Evolutionary conservation across 2,329 filamentous ascomycete genomes (phyloP), one percentile per base, ranked within the genome.

Genomic region (Alternaria postmessia): DNA sequence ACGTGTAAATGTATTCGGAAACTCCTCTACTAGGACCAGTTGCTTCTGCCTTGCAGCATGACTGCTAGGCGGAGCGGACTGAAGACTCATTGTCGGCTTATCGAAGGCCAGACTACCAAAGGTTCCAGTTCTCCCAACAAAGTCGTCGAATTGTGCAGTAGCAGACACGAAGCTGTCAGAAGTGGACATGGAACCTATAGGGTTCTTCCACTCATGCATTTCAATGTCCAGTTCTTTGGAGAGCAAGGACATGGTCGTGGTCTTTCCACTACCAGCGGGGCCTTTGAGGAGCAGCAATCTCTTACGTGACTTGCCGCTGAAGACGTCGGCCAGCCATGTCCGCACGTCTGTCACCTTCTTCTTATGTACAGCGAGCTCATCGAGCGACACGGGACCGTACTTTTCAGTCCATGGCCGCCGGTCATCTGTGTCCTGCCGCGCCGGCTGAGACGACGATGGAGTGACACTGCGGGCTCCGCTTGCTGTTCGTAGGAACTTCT

Each of bases 281-380:
- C 95, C 95, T 78, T 96, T 97, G 43, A 99, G 83, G 28, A 99
- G 84, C 58, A 97, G 85, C 58, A 97, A 75, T 61, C 91, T 87
- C 82, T 96, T 88, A 54, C 77, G 78, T 55, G 78, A 76, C 46
- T 74, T 80, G 43, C 92, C 91, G 26, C 79, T 77, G 63, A 93
- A 86, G 18, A 93, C 91, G 72, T 89, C 87, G 43, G 91, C 87
- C 34, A 99, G 81, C 94, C 95, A 98, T 59, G 81, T 84, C 59
- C 89, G 87, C 46, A 98, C 94, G 79, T 98, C 94, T 2, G 87
- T 81, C 6, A 98, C 91, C 78, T 99, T 99, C 70, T 88, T 95
- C 82, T 96, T 97, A 78, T 99, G 94, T 18, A 99, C 94, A 0
- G 91, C 94, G 46, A 99, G 82, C 79, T 98, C 94, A 16, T 93